Base-by-base conservation (phyloP, 768 basidiomycete genomes). In the Boletellus ananas region DNA sequence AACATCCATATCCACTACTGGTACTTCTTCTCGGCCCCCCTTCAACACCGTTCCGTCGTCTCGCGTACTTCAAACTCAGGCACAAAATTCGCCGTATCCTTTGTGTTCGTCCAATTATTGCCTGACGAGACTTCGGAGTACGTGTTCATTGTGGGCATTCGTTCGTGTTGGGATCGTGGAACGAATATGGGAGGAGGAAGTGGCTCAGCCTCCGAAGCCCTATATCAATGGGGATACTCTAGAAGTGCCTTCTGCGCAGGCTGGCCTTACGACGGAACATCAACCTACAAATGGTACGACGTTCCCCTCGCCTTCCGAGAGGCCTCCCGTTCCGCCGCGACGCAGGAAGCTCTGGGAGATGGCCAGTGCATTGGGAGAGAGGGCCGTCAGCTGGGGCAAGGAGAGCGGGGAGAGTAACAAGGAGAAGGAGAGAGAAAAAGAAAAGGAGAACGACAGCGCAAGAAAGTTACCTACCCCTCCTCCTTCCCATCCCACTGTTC, bases 91-190 rank as follows among this genome's bases (percentile, higher is more conserved):
- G 6, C 68, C 65, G 7, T 55, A 95, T 66, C 90, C 94, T 1
- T 72, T 96, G 3, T 96, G 93, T 60, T 72, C 78, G 11, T 80
- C 79, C 16, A 84, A 88, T n/a, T 95, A 92, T 85, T 95, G 93
- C 65, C 74, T 95, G 14, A 72, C 79, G 6, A 80, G 94, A 8
- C 74, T 96, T 17, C 81, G 93, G 12, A 77, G 85, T 34, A 91
- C 93, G n/a, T 94, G 92, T 67, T 86, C 85, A 4, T 71, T 95
- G 13, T 96, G 93, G 92, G 81, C 87, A 16, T 95, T 90, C 60
- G 83, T 95, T 44, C 80, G 91, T 20, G 83, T 81, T 0, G 81
- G 87, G 10, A 74, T 96, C 47, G 75, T 95, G 17, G 90, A 93
- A 51, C 86, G 84, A 57, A 73, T 95, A 6, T 96, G 94, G 94